Percentiles rank a stretch among this genome's conserved stretches.
Conservation (phyloP, 1,284 basidiomycete species). For the Quambalaria eucalypti region DNA sequence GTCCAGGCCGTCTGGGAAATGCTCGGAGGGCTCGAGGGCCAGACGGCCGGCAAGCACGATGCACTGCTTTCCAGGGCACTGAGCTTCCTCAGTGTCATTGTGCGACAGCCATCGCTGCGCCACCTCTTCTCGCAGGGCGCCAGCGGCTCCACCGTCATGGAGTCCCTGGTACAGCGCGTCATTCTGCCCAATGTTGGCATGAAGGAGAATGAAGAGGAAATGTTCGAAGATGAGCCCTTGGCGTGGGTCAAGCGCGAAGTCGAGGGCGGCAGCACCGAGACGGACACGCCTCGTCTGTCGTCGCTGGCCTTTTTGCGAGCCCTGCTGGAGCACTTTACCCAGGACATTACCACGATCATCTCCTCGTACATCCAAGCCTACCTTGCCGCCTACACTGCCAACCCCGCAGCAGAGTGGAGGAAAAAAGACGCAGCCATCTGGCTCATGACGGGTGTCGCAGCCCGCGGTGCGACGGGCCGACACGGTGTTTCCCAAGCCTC, state of each 20-base stretch:
- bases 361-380: slow-evolving; percentile 71
- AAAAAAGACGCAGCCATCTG: slow-evolving; percentile 94
- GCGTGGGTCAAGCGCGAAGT: slow-evolving; percentile 89
- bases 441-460: slow-evolving; percentile 47
- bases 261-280: slow-evolving; percentile 49
- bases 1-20: slow-evolving; percentile 88
- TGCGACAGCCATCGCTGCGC: not conserved
- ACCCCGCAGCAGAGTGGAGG: slow-evolving; percentile 71
- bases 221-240: slow-evolving; percentile 93
- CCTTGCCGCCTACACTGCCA: slow-evolving; percentile 56
- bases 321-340: slow-evolving; percentile 69
- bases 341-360: slow-evolving; percentile 74
- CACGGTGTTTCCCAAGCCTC: slow-evolving; percentile 66
- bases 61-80: slow-evolving; percentile 68
- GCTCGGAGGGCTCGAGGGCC: slow-evolving; percentile 52
- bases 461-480: slow-evolving; percentile 2
- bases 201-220: slow-evolving; percentile 81
- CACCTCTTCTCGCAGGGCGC: slow-evolving; percentile 58
- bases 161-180: slow-evolving; percentile 75
- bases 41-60: slow-evolving; percentile 60
- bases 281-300: slow-evolving; percentile 74
- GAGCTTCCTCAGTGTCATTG: slow-evolving; percentile 58
- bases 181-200: slow-evolving; percentile 85
- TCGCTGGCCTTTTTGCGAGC: slow-evolving; percentile 86
- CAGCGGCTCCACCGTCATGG: slow-evolving; percentile 58